Evolutionary conservation across 805 yeast genomes (phyloP), one percentile per base, ranked within the genome.

Genomic region (Candida orba): DNA sequence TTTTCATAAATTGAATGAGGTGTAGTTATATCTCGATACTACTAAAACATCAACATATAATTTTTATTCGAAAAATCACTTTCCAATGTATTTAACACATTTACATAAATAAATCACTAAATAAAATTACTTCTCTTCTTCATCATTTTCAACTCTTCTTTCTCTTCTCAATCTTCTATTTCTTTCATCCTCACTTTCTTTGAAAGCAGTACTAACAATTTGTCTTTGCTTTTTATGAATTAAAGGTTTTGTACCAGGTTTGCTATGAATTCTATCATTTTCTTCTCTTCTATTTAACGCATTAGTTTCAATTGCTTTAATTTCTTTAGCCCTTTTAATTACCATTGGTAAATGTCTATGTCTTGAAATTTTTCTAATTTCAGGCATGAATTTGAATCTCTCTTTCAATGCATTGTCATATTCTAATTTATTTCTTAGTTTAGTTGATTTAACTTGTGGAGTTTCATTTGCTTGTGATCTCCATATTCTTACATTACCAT

Each of bases 381-480:
- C 99, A 1, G 99, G 99, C 98, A 93, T 90, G 68, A 82, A 81
- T 68, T 86, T 86, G 73, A 78, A 93, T 60, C 96, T 76, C 58
- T 91, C 95, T 65, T 90, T 90, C 64, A 93, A 75, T 40, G 95
- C 91, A 42, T 78, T 85, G 62, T 88, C 95, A 65, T 93, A 91
- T 64, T 91, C 96, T 55, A 89, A 68, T 64, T 87, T 86, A 54
- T 81, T 67, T 61, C 93, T 78, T 65, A 87, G 84, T 56, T 84
- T 78, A 9, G 93, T 68, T 3, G 93, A 79, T 66, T 86, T 85
- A 49, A 88, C 82, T 45, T 80, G 80, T 1, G 95, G 73, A 57
- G 97, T 74, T 47, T 87, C 95, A 63, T 84, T 78, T 0, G 97
- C 95, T 45, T 75, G 75, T 9, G 95, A 67, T 65, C 99, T 75